Base-by-base conservation (phyloP, 116 monocot species). In the Thalassia testudinum region DNA sequence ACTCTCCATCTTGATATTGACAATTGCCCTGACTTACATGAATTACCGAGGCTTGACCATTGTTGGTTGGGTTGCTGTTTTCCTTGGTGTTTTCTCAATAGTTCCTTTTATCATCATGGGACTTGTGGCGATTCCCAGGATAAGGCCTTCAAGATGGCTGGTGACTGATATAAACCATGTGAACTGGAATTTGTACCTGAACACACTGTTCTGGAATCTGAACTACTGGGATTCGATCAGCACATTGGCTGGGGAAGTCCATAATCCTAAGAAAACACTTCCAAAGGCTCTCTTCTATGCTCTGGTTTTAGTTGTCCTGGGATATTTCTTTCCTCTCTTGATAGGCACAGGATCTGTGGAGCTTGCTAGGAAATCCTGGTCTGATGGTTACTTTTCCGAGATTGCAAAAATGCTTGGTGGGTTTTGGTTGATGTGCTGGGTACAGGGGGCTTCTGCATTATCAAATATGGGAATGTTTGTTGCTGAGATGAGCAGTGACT, bases 391-490 rank as follows among this genome's bases (percentile, higher is more conserved):
- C 29, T 89, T 83, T 37, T 73, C 83, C 1, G 70, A 83, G 18
- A 70, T 83, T 22, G 80, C 83, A 10, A 76, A 74, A 50, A n/a
- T 67, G 12, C 20, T 89, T 2, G 89, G 77, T 17, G 89, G 89
- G 8, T 50, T 62, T 47, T 83, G 83, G 89, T 66, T 89, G 62
- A 64, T 59, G 43, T 64, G 70, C 38, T 89, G 83, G 83, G 25
- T n/a, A 80, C 50, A 79, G 77, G 58, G 71, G 65, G 0, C 83
- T n/a, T n/a, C n/a, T n/a, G n/a, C n/a, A n/a, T n/a, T n/a, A n/a
- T n/a, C n/a, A n/a, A n/a, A n/a, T n/a, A n/a, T n/a, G n/a, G n/a
- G 88, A 2, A 79, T 88, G 83, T 88, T 88, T 52, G 57, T 83
- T 42, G 69, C 88, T 1, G 83, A 88, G 54, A 88, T 88, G 88